Conservation (phyloP, 2,329 filamentous ascomycete species). For the Colletotrichum viniferum region DNA sequence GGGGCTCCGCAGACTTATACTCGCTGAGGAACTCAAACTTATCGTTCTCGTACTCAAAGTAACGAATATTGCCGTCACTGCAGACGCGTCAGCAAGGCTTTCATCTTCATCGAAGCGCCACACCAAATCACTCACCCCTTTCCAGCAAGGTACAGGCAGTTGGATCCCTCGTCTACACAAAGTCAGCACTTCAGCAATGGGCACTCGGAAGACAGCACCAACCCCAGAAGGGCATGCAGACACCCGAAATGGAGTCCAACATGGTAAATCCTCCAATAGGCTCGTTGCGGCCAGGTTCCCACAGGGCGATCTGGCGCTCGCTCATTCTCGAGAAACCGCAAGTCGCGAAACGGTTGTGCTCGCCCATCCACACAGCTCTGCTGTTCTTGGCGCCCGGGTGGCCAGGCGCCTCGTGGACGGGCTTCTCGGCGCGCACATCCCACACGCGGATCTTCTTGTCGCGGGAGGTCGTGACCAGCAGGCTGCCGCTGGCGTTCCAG, state of each 20-base stretch:
- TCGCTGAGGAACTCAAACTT: conserved; percentile 98
- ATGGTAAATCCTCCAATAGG: conserved; percentile 90
- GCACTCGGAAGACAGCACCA: conserved; percentile 25
- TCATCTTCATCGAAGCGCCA: not conserved
- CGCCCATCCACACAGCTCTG: conserved; percentile 94
- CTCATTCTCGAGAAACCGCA: conserved; percentile 99
- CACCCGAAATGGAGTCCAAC: conserved; percentile 93
- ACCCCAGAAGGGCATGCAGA: conserved; percentile 99
- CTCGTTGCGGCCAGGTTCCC: conserved; percentile 86
- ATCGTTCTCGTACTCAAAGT: conserved; percentile 98
- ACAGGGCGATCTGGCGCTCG: conserved; percentile 92
- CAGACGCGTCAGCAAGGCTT: conserved; percentile 23
- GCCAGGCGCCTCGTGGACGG: conserved; percentile 82
- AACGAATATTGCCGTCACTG: conserved; percentile 97
- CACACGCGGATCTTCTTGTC: conserved; percentile 98
- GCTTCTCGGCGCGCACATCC: conserved; percentile 93
- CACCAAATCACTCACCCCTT: conserved; percentile 75
- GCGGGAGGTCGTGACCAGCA: conserved; percentile 89
- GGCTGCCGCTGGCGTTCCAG: conserved; percentile 88
- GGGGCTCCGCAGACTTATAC: conserved; percentile 95
- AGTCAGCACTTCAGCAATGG: conserved; percentile 25
- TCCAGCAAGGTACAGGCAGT: conserved; percentile 93
- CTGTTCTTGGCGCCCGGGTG: conserved; percentile 97
- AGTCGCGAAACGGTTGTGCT: conserved; percentile 93
- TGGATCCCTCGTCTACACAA: conserved; percentile 78